Base-by-base conservation (phyloP, 2,329 filamentous ascomycete species). In the Exophiala spinifera region DNA sequence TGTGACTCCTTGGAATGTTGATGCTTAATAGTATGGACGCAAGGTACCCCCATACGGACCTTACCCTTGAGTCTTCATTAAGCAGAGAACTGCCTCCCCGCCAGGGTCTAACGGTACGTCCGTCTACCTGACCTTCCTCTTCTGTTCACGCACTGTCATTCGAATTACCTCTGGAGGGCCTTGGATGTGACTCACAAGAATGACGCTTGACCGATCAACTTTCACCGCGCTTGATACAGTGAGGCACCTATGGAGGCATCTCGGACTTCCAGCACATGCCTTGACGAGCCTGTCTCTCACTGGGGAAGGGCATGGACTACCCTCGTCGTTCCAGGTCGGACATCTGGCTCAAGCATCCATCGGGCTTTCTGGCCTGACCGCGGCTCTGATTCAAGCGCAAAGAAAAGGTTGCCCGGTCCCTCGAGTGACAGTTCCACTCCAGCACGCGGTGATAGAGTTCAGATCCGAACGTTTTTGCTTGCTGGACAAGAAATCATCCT, bases 311-410 rank as follows among this genome's bases (percentile, higher is more conserved):
- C 10, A 33, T 4, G 45, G 37, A 3, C 64, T 73, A 1, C 73
- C 74, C 0, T 82, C 78, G 1, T 83, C 79, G 0, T 83, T 77
- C 70, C 81, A 79, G 53, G 73, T 83, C 13, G 76, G 72, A 0
- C 68, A 76, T 34, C 67, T 84, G 0, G 79, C 79, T 0, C 80
- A 83, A 61, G 69, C 73, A 10, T 71, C 75, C 1, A 79, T 84
- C 21, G 77, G 72, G 0, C 62, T 79, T 0, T 77, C 80, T 0
- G 77, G 77, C 0, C 67, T 84, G 0, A 64, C 73, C 0, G 80
- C 80, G 1, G 73, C 79, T 0, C 68, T 77, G 7, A 63, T 81
- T 11, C 68, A 76, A 54, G 67, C 75, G 1, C 34, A 65, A 1
- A 69, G 72, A 2, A 67, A 69, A 7, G 5, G 49, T 4, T 60